Evolutionary conservation across 2,329 filamentous ascomycete species (phyloP).

Genomic region (Clarireedia paspali): DNA sequence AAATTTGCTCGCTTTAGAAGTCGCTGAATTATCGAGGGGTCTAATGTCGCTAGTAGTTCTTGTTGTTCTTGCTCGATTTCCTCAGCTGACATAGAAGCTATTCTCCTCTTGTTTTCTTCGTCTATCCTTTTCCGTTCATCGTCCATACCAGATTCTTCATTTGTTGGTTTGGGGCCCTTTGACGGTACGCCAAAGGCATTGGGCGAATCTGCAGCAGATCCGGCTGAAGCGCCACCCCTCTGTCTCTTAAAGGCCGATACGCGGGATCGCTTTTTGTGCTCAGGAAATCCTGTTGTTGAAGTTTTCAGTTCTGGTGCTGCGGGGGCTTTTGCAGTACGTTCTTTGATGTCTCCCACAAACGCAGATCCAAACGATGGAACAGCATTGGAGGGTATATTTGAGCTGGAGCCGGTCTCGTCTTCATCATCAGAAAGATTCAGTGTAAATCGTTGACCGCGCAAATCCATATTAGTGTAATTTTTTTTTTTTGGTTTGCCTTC

Average conservation of each 20-base stretch:
- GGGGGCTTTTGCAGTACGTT: conserved; percentile 62
- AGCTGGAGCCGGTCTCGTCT: conserved; percentile 27
- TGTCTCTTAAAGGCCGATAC: conserved; percentile 76
- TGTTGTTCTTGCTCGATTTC: conserved; percentile 76
- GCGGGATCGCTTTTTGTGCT: conserved; percentile 68
- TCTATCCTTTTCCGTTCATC: conserved; percentile 69
- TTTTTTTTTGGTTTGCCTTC: neutral
- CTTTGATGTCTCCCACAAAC: conserved; percentile 68
- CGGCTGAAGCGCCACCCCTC: conserved; percentile 28
- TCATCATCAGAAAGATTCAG: conserved; percentile 50
- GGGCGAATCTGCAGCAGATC: conserved; percentile 9
- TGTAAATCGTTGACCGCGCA: conserved; percentile 53
- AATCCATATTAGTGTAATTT: conserved; percentile 34
- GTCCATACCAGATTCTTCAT: conserved; percentile 29
- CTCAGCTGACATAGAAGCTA: conserved; percentile 70
- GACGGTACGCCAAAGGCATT: conserved; percentile 16
- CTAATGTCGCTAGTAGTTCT: conserved; percentile 72
- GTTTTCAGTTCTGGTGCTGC: conserved; percentile 51
- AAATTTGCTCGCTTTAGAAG: conserved; percentile 45
- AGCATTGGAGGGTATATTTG: conserved; percentile 21
- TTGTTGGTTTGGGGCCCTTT: conserved; percentile 14
- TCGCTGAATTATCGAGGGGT: conserved; percentile 67
- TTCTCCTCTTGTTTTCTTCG: conserved; percentile 66
- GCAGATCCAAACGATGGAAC: conserved; percentile 27
- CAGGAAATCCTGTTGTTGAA: conserved; percentile 70